Evolutionary conservation across 345 rosid genomes (phyloP).

Genomic region (Trapa bicornis): DNA sequence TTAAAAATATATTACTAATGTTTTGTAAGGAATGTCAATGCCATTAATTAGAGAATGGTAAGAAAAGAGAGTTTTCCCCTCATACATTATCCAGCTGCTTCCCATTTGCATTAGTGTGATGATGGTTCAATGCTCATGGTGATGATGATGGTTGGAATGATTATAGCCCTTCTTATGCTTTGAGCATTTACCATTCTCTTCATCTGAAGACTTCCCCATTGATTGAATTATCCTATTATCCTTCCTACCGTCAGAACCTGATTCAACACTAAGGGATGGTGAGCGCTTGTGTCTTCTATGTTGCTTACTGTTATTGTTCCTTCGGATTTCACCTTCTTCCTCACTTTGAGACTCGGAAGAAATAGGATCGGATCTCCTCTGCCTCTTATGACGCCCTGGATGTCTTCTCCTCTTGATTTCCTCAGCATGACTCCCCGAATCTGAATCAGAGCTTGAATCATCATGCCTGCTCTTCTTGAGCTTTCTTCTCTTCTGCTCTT

Average conservation of each 20-base stretch:
- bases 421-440: slow-evolving; percentile 21
- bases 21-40: too few relatives aligned
- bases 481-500: slow-evolving; percentile 35
- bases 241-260: not conserved
- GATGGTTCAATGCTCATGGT: slow-evolving; percentile 15
- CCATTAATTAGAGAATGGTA: too few relatives aligned
- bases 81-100: not conserved
- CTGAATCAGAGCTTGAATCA: slow-evolving; percentile 23
- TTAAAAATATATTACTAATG: too few relatives aligned
- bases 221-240: not conserved
- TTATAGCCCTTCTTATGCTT: not conserved
- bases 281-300: not conserved
- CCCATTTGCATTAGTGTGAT: not conserved
- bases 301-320: slow-evolving; percentile 7
- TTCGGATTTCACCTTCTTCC: slow-evolving; percentile 20
- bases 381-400: slow-evolving; percentile 27
- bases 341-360: slow-evolving; percentile 22
- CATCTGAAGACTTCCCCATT: not conserved
- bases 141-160: not conserved
- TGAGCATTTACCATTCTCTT: slow-evolving; percentile 2
- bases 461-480: slow-evolving; percentile 30
- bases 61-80: too few relatives aligned
- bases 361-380: slow-evolving; percentile 13
- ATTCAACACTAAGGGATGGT: not conserved
- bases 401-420: slow-evolving; percentile 18